Conservation (phyloP, 2,329 filamentous ascomycete species). For the Davidsoniella virescens region DNA sequence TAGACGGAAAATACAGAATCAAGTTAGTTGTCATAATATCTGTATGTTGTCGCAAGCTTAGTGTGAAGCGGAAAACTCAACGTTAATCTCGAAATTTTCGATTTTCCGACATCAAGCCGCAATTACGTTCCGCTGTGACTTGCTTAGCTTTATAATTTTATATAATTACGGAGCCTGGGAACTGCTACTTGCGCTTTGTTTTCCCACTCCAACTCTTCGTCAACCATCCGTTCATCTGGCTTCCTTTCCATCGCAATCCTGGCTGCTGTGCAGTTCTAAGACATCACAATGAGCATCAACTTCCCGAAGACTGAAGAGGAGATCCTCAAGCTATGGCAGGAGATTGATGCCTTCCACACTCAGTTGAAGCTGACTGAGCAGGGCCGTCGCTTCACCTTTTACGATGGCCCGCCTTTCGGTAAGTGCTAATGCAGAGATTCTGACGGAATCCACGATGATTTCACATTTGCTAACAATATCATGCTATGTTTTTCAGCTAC, state of each 20-base stretch:
- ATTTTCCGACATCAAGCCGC: too few relatives aligned
- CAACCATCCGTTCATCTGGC: not conserved
- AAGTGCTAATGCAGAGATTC: conserved; percentile 1
- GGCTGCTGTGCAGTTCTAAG: conserved; percentile 1
- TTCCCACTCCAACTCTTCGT: not conserved
- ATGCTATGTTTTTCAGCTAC: conserved; percentile 12
- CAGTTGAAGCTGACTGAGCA: conserved; percentile 50
- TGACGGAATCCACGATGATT: not conserved
- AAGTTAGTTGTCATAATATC: not conserved
- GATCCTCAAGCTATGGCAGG: conserved; percentile 15
- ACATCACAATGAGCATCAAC: conserved; percentile 14
- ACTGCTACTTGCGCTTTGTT: not conserved
- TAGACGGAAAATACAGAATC: too few relatives aligned
- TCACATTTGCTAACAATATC: not conserved
- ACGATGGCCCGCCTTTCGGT: conserved; percentile 63
- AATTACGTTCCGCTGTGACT: too few relatives aligned
- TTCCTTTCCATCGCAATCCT: not conserved
- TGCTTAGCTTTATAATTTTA: too few relatives aligned
- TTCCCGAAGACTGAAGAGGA: conserved; percentile 16
- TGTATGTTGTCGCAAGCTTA: too few relatives aligned
- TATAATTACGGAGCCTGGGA: too few relatives aligned
- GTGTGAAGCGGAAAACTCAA: too few relatives aligned
- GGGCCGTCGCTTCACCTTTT: conserved; percentile 80
- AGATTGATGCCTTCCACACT: conserved; percentile 17
- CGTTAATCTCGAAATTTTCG: too few relatives aligned